Conservation (phyloP, 106 monocot genomes). For the Allium fistulosum region DNA sequence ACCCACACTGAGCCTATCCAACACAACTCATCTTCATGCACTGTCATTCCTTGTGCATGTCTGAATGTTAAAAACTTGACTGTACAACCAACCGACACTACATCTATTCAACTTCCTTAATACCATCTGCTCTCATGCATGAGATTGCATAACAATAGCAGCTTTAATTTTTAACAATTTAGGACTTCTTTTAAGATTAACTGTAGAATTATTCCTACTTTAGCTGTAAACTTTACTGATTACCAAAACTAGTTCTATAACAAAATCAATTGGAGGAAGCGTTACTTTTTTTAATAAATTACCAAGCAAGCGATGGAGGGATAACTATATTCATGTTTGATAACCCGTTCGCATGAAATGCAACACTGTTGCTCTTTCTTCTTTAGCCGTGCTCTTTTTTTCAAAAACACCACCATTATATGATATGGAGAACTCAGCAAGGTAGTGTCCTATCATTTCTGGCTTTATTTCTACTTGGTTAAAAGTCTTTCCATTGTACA, state of each 20-base stretch:
- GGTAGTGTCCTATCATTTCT: conserved; percentile 45
- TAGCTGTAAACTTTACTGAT: background rate
- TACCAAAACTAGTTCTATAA: background rate
- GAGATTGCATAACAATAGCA: too few species aligned
- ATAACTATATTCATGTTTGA: conserved; percentile 2
- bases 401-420: conserved; percentile 14
- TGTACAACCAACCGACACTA: too few species aligned
- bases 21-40: too few species aligned
- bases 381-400: background rate
- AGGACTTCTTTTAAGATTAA: too few species aligned
- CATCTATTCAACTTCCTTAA: too few species aligned
- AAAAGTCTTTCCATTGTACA: conserved; percentile 48
- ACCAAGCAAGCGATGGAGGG: conserved; percentile 5
- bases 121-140: too few species aligned
- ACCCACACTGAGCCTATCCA: too few species aligned
- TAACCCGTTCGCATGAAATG: background rate
- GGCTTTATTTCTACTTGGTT: conserved; percentile 55
- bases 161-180: too few species aligned
- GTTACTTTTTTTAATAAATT: background rate
- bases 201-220: too few species aligned
- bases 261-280: background rate
- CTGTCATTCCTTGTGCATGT: too few species aligned
- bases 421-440: conserved; percentile 41
- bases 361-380: conserved; percentile 7
- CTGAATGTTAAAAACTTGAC: too few species aligned